Evolutionary conservation across 306 rosid genomes (phyloP), one percentile per base, ranked within the genome.

Genomic region (Styphnolobium japonicum): DNA sequence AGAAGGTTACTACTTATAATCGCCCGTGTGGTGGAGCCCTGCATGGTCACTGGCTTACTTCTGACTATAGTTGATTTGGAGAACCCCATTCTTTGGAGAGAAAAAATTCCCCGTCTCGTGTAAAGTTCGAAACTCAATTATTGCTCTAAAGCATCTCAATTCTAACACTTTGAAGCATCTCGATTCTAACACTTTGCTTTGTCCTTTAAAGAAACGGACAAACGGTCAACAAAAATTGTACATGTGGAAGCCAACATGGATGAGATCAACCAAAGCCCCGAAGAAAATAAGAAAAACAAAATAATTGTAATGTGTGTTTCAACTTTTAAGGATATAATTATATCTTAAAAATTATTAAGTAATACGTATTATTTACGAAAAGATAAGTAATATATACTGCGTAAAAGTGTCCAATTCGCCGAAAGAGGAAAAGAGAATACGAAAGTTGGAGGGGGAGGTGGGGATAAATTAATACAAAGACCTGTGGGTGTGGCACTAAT

Each of bases 101-200:
- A n/a, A n/a, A n/a, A n/a, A 19, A 56, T 73, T 39, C 16, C 4
- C 64, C 42, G 74, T 39, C 40, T 51, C 49, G 2, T 58, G 63
- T 1, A n/a, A 71, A 60, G 40, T 18, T 56, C 1, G 2, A 4
- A 39, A 64, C 80, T 80, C 84, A 84, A 84, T 87, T 78, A 84
- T 84, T 81, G 78, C 31, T 10, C 67, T 18, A 81, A 75, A 69
- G 62, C 45, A 16, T 68, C 12, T 19, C 31, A n/a, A n/a, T n/a
- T n/a, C n/a, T n/a, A n/a, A n/a, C n/a, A n/a, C n/a, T n/a, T n/a
- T n/a, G n/a, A 75, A 69, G 62, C 45, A 64, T 63, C 66, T 81
- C 19, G 34, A 48, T 12, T 25, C 56, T 7, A 66, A 15, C 77
- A 58, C 55, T 33, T 36, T 37, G 42, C 22, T 56, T 65, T 23